Evolutionary conservation across 306 rosid species (phyloP), one percentile per base, ranked within the genome.

Genomic region (Vicia faba): DNA sequence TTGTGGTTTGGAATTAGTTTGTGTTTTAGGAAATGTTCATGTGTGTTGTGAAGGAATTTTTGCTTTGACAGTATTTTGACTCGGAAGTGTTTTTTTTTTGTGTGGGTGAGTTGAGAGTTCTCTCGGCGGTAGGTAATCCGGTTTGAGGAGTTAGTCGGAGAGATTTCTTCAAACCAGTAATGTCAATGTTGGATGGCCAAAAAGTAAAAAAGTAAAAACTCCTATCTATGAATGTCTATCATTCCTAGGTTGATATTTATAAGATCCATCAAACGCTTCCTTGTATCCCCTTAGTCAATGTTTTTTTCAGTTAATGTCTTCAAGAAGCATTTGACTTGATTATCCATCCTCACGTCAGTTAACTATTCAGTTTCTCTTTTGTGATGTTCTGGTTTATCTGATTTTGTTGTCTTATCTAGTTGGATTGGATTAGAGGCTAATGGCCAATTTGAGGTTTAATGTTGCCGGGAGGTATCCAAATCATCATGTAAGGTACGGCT

Each of bases 21-120:
- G 10, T 54, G 49, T 56, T 56, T 68, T 59, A 59, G 43, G 48
- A 31, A 12, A 23, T 51, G 58, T 8, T 53, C n/a, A 23, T 31
- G 6, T 57, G 11, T 31, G 7, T 31, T 57, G 40, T 14, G 64
- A 58, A 4, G 62, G 65, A 59, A 44, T 15, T 54, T 59, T 28
- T 70, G 54, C 45, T 4, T 70, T n/a, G 44, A 50, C 51, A 13
- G 49, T 11, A 31, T 61, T 41, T 69, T 69, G 41, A 46, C 48
- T 56, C 20, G 20, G n/a, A 64, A 25, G 48, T 14, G 25, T 4
- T 0, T 44, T 46, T 60, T 20, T 10, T 49, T 9, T 49, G 31
- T 54, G 36, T 11, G 16, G 35, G 15, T 54, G 60, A 54, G 13
- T 9, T 51, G 7, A 25, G 10, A 11, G 18, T 54, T 54, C 8